Base-by-base conservation (phyloP, 2,329 filamentous ascomycete species). In the Epichloe sp. region DNA sequence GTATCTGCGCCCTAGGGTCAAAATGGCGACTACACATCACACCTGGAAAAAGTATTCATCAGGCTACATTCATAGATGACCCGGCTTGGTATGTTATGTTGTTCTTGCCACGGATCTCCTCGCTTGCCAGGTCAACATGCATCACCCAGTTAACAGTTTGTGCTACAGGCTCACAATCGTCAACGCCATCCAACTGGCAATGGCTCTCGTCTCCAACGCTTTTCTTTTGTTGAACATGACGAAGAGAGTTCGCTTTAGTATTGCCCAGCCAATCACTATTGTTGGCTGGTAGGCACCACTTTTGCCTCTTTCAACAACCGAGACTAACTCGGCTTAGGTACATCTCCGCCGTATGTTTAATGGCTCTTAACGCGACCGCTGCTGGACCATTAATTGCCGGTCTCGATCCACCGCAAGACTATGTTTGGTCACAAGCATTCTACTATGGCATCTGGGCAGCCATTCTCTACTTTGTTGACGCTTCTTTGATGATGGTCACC, bases 171-270 rank as follows among this genome's bases (percentile, higher is more conserved):
- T 86, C 47, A 80, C 83, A 43, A 78, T 73, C 49, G 70, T 94
- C 58, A 96, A 96, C 60, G 86, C 84, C 3, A 72, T 83, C 2
- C 90, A 91, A 54, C 75, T 96, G 4, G 79, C 71, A 17, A 78
- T 88, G 53, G 90, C 89, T 15, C 71, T 95, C 35, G 65, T 83
- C 1, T 86, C 89, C 7, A 96, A 96, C 59, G 56, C 87, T 1
- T 89, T 88, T 55, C 75, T 96, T 1, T 74, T 96, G 1, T 78
- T 93, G 57, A 95, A 95, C 67, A 95, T 96, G 76, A 86, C 88
- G 0, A 78, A 80, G 52, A 76, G 82, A 5, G 77, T 95, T 6
- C 79, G 87, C 48, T 95, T 95, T 63, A 82, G 83, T 17, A 73
- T 95, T 40, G 88, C 89, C 1, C 78, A 95, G 53, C 89, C 90